Percentiles rank a stretch among this genome's conserved stretches.
Conservation (phyloP, 2,329 filamentous ascomycete genomes). For the Verticillium zaregamsianum region DNA sequence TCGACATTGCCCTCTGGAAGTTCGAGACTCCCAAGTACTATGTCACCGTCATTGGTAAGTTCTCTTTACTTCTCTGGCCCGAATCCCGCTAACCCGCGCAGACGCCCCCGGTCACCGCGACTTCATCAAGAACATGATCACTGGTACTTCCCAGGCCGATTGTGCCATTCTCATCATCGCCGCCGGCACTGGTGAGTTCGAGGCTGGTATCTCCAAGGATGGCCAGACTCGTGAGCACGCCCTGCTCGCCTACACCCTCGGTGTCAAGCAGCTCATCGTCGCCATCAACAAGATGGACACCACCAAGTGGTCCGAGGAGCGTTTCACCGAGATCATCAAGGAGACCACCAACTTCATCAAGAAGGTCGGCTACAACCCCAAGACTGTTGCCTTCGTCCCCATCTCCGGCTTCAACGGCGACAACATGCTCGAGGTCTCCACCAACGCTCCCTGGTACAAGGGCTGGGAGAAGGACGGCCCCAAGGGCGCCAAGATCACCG, state of each 20-base stretch:
- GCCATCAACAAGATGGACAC: constrained; percentile 99
- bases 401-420: constrained; percentile 99
- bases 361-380: constrained; percentile 99
- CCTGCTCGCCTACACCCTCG: constrained; percentile 98
- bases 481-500: constrained; percentile 78
- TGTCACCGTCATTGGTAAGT: constrained; percentile 92
- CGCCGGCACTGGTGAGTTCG: constrained; percentile 99
- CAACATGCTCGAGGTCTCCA: constrained; percentile 92
- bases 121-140: constrained; percentile 99
- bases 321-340: constrained; percentile 99
- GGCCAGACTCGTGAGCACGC: constrained; percentile 99
- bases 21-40: constrained; percentile 98
- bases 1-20: constrained; percentile 99
- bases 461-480: constrained; percentile 96
- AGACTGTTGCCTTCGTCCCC: constrained; percentile 95
- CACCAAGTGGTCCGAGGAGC: constrained; percentile 93
- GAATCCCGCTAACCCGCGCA: constrained; percentile 30
- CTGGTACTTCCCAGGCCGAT: constrained; percentile 99
- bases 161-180: constrained; percentile 99
- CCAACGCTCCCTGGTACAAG: constrained; percentile 99
- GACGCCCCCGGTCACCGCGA: constrained; percentile 99
- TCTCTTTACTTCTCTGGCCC: no score
- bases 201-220: constrained; percentile 99
- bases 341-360: constrained; percentile 99
- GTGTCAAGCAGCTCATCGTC: constrained; percentile 99